phyloP scores from a whole-genome alignment of 108 stramenopile genomes.

The Pseudonitzschia delicatissima region DNA sequence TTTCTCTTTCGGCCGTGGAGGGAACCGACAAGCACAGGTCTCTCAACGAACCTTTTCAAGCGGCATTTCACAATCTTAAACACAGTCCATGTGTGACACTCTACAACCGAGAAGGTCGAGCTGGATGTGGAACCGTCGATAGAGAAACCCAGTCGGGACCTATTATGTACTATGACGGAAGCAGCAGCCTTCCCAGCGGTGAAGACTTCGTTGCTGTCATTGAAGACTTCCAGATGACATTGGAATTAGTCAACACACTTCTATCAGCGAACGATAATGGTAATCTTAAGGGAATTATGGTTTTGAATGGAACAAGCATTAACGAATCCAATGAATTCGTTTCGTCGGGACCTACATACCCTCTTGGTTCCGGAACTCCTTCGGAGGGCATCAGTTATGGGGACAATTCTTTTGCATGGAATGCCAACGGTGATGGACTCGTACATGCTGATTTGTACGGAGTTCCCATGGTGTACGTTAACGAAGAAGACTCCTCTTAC shows the following conservation, averaged over 20 bases:
- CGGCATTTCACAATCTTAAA: conserved; percentile 48
- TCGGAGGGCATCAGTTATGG: conserved; percentile 50
- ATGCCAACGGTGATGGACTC: conserved; percentile 60
- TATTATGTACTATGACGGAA: conserved; percentile 48
- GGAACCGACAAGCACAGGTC: conserved; percentile 15
- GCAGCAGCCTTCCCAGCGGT: conserved; percentile 20
- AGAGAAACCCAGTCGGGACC: conserved; percentile 52
- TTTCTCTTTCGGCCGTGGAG: not conserved
- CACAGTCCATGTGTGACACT: conserved; percentile 71
- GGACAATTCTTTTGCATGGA: conserved; percentile 69
- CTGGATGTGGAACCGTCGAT: conserved; percentile 74
- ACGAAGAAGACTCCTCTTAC: conserved; percentile 38
- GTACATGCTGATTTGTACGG: conserved; percentile 61
- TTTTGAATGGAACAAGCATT: conserved; percentile 46
- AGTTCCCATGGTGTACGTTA: conserved; percentile 68
- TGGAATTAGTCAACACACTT: conserved; percentile 38
- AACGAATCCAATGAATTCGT: conserved; percentile 17
- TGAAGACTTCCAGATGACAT: conserved; percentile 56
- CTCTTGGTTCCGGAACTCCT: conserved; percentile 71
- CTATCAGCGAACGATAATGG: conserved; percentile 36
- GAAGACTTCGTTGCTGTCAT: conserved; percentile 68
- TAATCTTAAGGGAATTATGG: conserved; percentile 68
- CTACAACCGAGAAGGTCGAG: conserved; percentile 69
- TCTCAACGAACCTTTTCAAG: conserved; percentile 62
- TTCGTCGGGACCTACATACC: conserved; percentile 58